phyloP scores from a whole-genome alignment of 2,329 filamentous ascomycete species.

The Colletotrichum sp. region DNA sequence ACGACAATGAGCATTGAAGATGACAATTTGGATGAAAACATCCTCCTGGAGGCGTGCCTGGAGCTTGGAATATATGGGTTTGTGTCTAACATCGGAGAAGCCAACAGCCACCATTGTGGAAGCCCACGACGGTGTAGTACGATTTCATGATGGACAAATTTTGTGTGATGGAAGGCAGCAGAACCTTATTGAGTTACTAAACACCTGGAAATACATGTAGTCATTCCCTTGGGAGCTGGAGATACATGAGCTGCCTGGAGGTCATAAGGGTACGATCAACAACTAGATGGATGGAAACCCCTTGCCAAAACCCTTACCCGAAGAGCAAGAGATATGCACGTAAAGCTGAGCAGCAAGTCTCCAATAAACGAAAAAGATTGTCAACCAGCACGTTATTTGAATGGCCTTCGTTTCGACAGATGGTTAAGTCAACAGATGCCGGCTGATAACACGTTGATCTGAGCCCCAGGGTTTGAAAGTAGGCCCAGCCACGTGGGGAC shows the following conservation, averaged over 20 bases:
- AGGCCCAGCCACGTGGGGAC: background rate
- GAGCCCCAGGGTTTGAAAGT: background rate
- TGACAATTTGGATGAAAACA: accelerated
- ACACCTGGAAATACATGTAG: background rate
- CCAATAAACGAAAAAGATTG: background rate
- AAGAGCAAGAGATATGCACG: background rate
- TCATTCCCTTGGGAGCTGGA: background rate
- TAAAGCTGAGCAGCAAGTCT: background rate
- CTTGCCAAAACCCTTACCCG: background rate
- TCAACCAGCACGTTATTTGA: background rate
- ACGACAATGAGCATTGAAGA: background rate
- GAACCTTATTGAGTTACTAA: background rate
- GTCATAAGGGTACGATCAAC: background rate
- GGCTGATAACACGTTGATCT: background rate
- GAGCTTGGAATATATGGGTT: background rate
- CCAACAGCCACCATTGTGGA: background rate
- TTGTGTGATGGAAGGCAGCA: background rate
- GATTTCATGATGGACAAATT: background rate
- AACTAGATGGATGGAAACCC: background rate
- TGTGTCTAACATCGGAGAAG: background rate
- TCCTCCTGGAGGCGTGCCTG: accelerated
- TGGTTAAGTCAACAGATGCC: background rate
- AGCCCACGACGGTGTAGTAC: background rate
- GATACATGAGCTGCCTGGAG: background rate
- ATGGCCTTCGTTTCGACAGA: background rate